phyloP scores from a whole-genome alignment of 1,284 basidiomycete species.

The Rhizoctonia solani region DNA sequence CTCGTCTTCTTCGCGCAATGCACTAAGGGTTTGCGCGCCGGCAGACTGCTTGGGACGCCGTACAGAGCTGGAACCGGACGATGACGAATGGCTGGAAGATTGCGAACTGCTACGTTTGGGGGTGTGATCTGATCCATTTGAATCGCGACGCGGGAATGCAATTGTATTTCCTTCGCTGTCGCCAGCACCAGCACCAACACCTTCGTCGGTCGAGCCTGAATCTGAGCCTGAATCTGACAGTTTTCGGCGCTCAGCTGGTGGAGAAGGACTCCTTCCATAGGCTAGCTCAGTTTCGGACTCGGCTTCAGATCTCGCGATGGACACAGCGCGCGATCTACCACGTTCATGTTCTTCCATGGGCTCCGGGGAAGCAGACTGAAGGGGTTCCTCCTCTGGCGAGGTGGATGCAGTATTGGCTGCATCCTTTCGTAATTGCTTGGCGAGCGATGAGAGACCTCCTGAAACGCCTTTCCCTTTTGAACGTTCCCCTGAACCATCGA shows the following conservation, averaged over 20 bases:
- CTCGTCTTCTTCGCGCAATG: constrained; percentile 35
- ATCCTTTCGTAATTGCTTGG: constrained; percentile 8
- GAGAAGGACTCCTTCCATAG: constrained; percentile 29
- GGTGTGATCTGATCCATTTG: constrained; percentile 16
- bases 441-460: constrained; percentile 28
- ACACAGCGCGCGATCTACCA: constrained; percentile 13
- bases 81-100: constrained; percentile 33
- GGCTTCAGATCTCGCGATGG: constrained; percentile 16
- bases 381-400: constrained; percentile 22
- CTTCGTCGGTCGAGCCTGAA: not conserved
- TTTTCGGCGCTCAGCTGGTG: constrained; percentile 12
- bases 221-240: not conserved
- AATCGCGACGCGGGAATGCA: constrained; percentile 23
- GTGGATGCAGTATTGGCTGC: not conserved
- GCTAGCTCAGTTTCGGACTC: constrained; percentile 31
- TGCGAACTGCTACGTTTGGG: constrained; percentile 27
- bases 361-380: constrained; percentile 15
- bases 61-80: constrained; percentile 33
- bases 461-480: constrained; percentile 21
- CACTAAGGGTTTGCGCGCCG: constrained; percentile 25
- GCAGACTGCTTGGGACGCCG: constrained; percentile 25
- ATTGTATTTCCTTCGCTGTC: constrained; percentile 28
- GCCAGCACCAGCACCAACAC: too few relatives aligned
- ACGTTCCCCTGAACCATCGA: constrained; percentile 28
- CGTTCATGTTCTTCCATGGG: constrained; percentile 23